Evolutionary conservation across 108 stramenopile species (phyloP).

Genomic region (Conticribra weissflogii): DNA sequence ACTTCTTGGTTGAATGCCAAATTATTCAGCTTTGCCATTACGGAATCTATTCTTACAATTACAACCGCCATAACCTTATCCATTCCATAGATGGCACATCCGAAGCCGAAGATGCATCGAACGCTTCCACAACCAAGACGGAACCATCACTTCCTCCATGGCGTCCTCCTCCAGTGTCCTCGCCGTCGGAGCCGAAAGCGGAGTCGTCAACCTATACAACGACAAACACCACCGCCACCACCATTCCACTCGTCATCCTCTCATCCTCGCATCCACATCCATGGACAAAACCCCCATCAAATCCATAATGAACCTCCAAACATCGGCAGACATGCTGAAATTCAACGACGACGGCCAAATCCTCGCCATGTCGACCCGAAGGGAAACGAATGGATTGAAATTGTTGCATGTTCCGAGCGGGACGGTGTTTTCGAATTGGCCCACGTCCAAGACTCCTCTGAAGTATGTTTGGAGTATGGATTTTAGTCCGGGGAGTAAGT

Average conservation of each 20-base stretch:
- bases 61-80: background rate
- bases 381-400: slow-evolving; percentile 87
- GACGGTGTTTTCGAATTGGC: slow-evolving; percentile 99
- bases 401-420: slow-evolving; percentile 88
- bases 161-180: slow-evolving; percentile 59
- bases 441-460: slow-evolving; percentile 95
- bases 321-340: slow-evolving; percentile 71
- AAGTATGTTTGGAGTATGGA: slow-evolving; percentile 91
- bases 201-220: slow-evolving; percentile 93
- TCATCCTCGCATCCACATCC: background rate
- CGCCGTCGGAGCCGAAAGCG: slow-evolving; percentile 95
- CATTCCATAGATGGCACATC: slow-evolving; percentile 78
- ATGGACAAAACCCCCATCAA: slow-evolving; percentile 67
- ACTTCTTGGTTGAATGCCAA: too few species aligned
- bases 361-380: slow-evolving; percentile 87
- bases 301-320: slow-evolving; percentile 95
- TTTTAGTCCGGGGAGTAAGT: slow-evolving; percentile 91
- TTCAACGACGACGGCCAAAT: slow-evolving; percentile 95
- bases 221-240: slow-evolving; percentile 13
- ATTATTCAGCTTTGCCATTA: too few species aligned
- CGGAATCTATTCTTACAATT: slow-evolving; percentile 10
- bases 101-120: slow-evolving; percentile 76
- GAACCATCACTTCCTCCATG: slow-evolving; percentile 84
- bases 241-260: slow-evolving; percentile 1
- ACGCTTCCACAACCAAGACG: slow-evolving; percentile 92